Percentiles rank a stretch among this genome's conserved stretches.
phyloP scores from a whole-genome alignment of 1,284 basidiomycete genomes.

The Marasmius sp. region DNA sequence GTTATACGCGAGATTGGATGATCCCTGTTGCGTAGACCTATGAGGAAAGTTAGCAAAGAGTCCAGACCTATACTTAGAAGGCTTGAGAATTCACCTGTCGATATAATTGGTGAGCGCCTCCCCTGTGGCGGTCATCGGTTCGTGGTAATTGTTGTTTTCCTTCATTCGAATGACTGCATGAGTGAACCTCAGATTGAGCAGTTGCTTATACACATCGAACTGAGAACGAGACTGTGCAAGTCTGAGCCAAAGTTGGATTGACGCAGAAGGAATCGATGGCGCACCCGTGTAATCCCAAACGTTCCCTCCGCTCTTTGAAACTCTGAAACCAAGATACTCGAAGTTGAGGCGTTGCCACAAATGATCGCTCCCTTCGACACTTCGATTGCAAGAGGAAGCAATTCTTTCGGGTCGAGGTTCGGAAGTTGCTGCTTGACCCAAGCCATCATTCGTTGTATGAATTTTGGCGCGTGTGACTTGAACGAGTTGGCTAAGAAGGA shows the following conservation, averaged over 20 bases:
- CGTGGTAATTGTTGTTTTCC: conserved; percentile 76
- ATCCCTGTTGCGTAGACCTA: background rate
- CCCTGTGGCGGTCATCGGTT: conserved; percentile 66
- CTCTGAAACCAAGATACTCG: conserved; percentile 77
- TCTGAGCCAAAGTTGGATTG: background rate
- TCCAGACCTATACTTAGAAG: background rate
- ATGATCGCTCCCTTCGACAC: conserved; percentile 76
- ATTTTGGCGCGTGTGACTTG: conserved; percentile 39
- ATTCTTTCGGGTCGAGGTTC: conserved; percentile 71
- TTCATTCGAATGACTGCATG: conserved; percentile 66
- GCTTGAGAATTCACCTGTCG: conserved; percentile 42
- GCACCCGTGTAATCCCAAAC: conserved; percentile 74
- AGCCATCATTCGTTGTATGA: conserved; percentile 42
- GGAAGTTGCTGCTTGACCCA: conserved; percentile 66
- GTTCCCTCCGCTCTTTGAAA: conserved; percentile 75
- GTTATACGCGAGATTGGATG: conserved; percentile 6
- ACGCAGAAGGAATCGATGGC: conserved; percentile 16
- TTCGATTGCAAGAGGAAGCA: conserved; percentile 79
- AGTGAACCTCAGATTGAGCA: conserved; percentile 70
- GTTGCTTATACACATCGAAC: conserved; percentile 79
- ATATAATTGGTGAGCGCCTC: conserved; percentile 60
- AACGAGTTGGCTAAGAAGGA: conserved; percentile 30
- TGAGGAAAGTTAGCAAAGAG: background rate
- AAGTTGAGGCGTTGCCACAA: conserved; percentile 82
- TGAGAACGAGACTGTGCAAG: conserved; percentile 69